These are phyloP conservation scores for Phyllosticta citrichinensis DNA, from an alignment of 2,329 filamentous ascomycete species.

Conservation along the genomic window DNA sequence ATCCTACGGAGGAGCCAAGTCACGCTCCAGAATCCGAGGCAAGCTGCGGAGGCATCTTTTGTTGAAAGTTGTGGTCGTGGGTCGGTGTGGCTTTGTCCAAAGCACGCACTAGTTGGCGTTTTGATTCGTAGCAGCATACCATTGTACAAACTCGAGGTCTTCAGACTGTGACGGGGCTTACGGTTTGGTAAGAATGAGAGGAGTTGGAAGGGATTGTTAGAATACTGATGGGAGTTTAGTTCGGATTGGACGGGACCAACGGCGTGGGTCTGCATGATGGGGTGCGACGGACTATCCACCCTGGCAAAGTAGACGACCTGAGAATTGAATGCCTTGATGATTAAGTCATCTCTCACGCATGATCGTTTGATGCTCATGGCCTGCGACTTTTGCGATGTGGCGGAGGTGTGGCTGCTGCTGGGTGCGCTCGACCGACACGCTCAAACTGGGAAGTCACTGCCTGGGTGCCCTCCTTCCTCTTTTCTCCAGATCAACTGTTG, in stretches of 20 bases:
- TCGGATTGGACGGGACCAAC: not conserved
- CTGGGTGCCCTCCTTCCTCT: not conserved
- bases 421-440: not conserved
- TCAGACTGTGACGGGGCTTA: not conserved
- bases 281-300: not conserved
- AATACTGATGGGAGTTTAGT: not conserved
- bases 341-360: not conserved
- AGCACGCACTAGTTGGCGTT: slow-evolving; percentile 6
- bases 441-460: not conserved
- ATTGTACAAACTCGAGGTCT: not conserved
- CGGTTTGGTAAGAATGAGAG: not conserved
- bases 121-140: not conserved
- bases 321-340: not conserved
- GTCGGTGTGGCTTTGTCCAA: not conserved
- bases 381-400: not conserved
- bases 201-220: not conserved
- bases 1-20: not conserved
- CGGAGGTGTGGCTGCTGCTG: not conserved
- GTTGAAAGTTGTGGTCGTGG: not conserved
- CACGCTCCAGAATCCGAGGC: not conserved
- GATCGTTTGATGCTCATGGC: not conserved
- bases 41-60: not conserved
- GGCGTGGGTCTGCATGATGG: not conserved
- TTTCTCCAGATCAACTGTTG: not conserved
- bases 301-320: not conserved